A percentile compares a stretch with the other conserved stretches of the same genome.
phyloP scores from a whole-genome alignment of 2,329 filamentous ascomycete species.

The Reticulascus tulasneorum region DNA sequence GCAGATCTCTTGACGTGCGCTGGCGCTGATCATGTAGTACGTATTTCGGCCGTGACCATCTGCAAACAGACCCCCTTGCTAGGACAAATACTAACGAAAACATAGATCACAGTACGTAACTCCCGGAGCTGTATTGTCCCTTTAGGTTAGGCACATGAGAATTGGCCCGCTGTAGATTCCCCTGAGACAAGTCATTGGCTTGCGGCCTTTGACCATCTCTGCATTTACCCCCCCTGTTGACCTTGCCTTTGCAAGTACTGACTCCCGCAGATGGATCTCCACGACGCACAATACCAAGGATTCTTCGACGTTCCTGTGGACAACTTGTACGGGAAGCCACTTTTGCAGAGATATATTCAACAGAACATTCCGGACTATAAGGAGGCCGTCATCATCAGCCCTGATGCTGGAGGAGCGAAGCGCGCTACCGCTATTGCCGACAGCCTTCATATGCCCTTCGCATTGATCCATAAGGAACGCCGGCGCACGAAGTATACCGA shows the following conservation, averaged over 20 bases:
- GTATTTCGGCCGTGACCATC: too few relatives aligned
- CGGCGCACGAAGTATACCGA: slow-evolving; percentile 84
- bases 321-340: slow-evolving; percentile 84
- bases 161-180: too few relatives aligned
- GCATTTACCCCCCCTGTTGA: too few relatives aligned
- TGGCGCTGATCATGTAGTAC: slow-evolving; percentile 79
- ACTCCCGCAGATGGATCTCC: slow-evolving; percentile 69
- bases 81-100: too few relatives aligned
- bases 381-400: slow-evolving; percentile 88
- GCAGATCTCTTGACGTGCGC: slow-evolving; percentile 93
- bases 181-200: too few relatives aligned
- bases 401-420: slow-evolving; percentile 95
- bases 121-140: too few relatives aligned
- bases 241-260: slow-evolving; percentile 16
- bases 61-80: too few relatives aligned
- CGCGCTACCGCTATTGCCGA: slow-evolving; percentile 94
- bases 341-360: slow-evolving; percentile 69
- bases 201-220: slow-evolving; percentile 1
- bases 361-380: slow-evolving; percentile 80
- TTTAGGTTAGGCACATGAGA: too few relatives aligned
- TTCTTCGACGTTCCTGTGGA: slow-evolving; percentile 99
- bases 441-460: slow-evolving; percentile 88
- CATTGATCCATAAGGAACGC: slow-evolving; percentile 97
- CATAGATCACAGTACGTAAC: too few relatives aligned
- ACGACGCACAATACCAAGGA: slow-evolving; percentile 94